Conservation (phyloP, 106 monocot genomes). For the Xerophyta viscosa region DNA sequence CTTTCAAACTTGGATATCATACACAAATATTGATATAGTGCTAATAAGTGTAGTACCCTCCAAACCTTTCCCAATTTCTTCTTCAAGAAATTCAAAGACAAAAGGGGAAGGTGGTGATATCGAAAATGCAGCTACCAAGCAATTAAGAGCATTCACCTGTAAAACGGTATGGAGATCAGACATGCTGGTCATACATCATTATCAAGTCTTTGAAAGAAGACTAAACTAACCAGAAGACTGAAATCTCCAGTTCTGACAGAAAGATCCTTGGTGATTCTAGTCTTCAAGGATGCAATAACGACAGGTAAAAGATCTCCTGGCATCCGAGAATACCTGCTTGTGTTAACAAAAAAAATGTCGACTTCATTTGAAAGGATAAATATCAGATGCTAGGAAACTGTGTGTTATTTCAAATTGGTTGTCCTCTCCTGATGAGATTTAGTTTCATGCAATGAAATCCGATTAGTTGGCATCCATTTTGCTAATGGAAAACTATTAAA, state of each 20-base stretch:
- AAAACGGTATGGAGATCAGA: constrained; percentile 4
- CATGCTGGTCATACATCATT: neutral
- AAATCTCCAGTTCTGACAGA: constrained; percentile 29
- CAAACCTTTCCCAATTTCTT: constrained; percentile 42
- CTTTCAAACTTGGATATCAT: no score
- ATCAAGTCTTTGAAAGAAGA: constrained; percentile 6
- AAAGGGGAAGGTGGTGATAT: constrained; percentile 56
- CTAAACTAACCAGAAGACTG: constrained; percentile 43
- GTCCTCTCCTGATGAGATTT: no score
- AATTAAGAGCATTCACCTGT: constrained; percentile 68
- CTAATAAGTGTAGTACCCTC: constrained; percentile 3
- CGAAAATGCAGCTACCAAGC: constrained; percentile 56
- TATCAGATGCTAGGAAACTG: no score
- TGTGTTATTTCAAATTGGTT: no score
- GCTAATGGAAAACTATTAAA: no score
- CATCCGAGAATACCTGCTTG: constrained; percentile 73
- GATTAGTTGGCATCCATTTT: no score
- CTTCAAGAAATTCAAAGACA: constrained; percentile 45
- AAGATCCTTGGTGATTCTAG: constrained; percentile 22
- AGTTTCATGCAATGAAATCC: no score
- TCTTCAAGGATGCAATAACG: constrained; percentile 23
- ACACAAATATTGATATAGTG: neutral
- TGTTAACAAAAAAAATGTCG: neutral
- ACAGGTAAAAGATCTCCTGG: constrained; percentile 50
- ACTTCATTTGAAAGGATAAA: no score